Conservation (phyloP, 192 early-diverging fungal genomes). For the Rhizophlyctis rosea region DNA sequence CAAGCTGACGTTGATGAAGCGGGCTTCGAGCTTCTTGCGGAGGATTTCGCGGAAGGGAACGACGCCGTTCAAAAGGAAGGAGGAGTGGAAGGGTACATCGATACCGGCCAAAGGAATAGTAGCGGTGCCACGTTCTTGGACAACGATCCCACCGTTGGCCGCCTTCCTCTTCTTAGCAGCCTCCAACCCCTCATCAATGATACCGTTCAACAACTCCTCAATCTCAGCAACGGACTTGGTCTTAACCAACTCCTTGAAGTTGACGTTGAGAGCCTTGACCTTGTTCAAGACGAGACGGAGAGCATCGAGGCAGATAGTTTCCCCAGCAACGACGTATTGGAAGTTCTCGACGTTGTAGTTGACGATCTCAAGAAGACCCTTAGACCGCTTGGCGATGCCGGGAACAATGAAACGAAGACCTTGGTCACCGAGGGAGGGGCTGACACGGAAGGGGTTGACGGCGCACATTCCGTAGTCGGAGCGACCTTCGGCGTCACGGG, state of each 20-base stretch:
- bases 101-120: constrained; percentile 90
- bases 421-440: constrained; percentile 78
- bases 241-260: constrained; percentile 78
- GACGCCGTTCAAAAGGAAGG: constrained; percentile 88
- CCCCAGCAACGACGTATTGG: constrained; percentile 93
- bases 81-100: constrained; percentile 97
- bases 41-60: constrained; percentile 88
- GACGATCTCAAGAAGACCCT: constrained; percentile 86
- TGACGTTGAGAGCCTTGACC: constrained; percentile 80
- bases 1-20: constrained; percentile 75
- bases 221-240: constrained; percentile 83
- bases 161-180: constrained; percentile 64
- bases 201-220: constrained; percentile 73
- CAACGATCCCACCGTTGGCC: constrained; percentile 57
- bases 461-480: constrained; percentile 95
- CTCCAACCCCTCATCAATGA: constrained; percentile 68
- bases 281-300: constrained; percentile 83
- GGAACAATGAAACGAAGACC: constrained; percentile 80
- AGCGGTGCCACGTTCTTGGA: constrained; percentile 81
- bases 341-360: constrained; percentile 98
- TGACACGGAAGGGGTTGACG: constrained; percentile 88
- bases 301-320: constrained; percentile 74
- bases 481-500: constrained; percentile 69
- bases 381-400: constrained; percentile 73
- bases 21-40: constrained; percentile 77